Conservation (phyloP, 1,139 yeast species). For the Candida sp. region DNA sequence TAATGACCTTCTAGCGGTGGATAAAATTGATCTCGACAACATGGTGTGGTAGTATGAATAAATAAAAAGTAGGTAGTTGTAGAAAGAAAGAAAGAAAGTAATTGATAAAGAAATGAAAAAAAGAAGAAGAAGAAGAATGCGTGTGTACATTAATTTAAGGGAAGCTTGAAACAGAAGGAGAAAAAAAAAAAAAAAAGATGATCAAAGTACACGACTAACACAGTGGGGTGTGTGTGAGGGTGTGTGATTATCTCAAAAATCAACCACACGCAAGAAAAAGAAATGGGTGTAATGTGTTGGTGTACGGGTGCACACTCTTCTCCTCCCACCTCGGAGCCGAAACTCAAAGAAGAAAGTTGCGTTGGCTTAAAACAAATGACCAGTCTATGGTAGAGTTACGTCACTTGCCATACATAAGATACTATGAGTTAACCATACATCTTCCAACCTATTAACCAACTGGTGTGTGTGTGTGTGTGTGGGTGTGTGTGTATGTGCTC, state of each 20-base stretch:
- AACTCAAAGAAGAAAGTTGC: too few relatives aligned
- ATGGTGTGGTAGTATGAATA: slow-evolving; percentile 13
- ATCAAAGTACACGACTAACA: not conserved
- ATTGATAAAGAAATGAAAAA: not conserved
- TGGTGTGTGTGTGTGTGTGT: too few relatives aligned
- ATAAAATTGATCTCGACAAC: slow-evolving; percentile 28
- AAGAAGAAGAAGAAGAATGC: not conserved
- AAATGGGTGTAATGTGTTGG: not conserved
- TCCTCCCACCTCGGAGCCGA: too few relatives aligned
- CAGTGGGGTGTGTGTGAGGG: not conserved
- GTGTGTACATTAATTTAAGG: not conserved
- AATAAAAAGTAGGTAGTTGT: not conserved
- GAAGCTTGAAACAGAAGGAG: not conserved
- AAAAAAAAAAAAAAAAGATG: not conserved
- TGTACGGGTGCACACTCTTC: not conserved
- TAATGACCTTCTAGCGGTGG: slow-evolving; percentile 13
- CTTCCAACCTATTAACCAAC: too few relatives aligned
- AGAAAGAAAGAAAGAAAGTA: not conserved
- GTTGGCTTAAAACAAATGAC: too few relatives aligned
- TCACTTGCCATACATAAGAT: too few relatives aligned
- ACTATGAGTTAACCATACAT: too few relatives aligned
- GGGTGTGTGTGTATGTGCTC: too few relatives aligned
- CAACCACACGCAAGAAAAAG: not conserved
- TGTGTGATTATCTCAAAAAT: not conserved
- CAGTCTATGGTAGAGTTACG: too few relatives aligned